Evolutionary conservation across 2,329 filamentous ascomycete genomes (phyloP), one percentile per base, ranked within the genome.

Genomic region (Neofusicoccum kwambonambiense): DNA sequence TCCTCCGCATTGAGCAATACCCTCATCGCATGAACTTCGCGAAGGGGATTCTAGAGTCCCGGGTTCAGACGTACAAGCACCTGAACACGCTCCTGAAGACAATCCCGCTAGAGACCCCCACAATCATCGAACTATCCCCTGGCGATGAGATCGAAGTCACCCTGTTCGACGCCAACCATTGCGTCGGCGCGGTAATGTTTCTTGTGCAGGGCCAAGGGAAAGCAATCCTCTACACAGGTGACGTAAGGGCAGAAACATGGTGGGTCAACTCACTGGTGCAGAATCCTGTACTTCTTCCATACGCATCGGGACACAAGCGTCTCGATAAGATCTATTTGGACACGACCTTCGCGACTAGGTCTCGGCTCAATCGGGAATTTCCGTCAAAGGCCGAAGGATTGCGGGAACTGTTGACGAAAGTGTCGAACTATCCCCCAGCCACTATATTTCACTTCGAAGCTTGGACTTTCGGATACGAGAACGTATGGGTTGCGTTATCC

Each of bases 391-490:
- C 89, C 0, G 86, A 94, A 61, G 93, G 93, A 0, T 80, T 97
- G 11, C 79, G 79, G 0, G 91, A 97, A 71, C 82, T 97, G 0
- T 72, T 97, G 1, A 78, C 80, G 4, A 90, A 92, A 69, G 83
- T 97, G 0, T 75, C 79, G 0, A 73, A 79, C 27, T 96, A 94
- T 74, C 89, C 93, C 0, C 67, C 80, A 1, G 86, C 92, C 44
- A 96, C 92, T 0, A 75, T 90, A 0, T 97, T 97, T 71, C 90
- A 96, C 74, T 84, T 98, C 51, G 87, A 93, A 64, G 87, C 92
- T 0, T 97, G 93, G 93, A 97, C 94, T 0, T 95, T 95, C 73
- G 91, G 91, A 0, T 97, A 97, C 68, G 93, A 98, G 74, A 90
- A 96, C 61, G 92, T 97, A 0, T 97, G 93, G 93, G 81, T 93